Evolutionary conservation across 148 eudicot genomes (phyloP), one percentile per base, ranked within the genome.

Genomic region (Cornus florida): DNA sequence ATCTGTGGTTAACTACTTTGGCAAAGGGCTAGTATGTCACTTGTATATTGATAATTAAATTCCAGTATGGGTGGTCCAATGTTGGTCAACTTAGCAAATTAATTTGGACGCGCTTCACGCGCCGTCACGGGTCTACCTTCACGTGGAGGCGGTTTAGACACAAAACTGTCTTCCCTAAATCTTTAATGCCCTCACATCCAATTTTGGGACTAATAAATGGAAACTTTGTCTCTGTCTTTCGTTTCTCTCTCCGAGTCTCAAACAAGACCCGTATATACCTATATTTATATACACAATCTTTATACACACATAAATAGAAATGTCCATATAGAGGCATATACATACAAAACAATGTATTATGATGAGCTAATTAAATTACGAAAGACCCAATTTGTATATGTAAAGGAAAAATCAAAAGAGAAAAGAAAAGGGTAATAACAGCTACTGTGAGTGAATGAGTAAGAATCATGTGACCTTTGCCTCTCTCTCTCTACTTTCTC

Each of bases 401-500:
- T 1, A 24, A 62, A 62, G 48, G 5, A 4, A 17, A 62, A 62
- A 17, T n/a, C n/a, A 20, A 24, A 62, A 62, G 2, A 17, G 22
- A 62, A 20, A 0, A 62, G 7, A 17, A 20, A 62, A 62, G 66
- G 66, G 66, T 62, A 62, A 7, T 20, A 62, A 62, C 57, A 28
- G 22, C 77, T 73, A 67, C 69, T 59, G 68, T 70, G 67, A 73
- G 50, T 77, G 78, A 75, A 70, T 7, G 31, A 75, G 84, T 82
- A 75, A 80, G 87, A 80, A 77, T 80, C 87, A 73, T 82, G 86
- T 84, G 87, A 87, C 48, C 66, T 62, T 62, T 62, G 66, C 66
- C 66, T 17, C 66, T 17, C 19, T 17, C 19, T 62, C 66, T 60
- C 65, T 43, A 43, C 48, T 43, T 43, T 62, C 66, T 62, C 66